A percentile compares a stretch with the other conserved stretches of the same genome.
Evolutionary conservation across 345 rosid species (phyloP).

Genomic region (Syzygium aqueum): DNA sequence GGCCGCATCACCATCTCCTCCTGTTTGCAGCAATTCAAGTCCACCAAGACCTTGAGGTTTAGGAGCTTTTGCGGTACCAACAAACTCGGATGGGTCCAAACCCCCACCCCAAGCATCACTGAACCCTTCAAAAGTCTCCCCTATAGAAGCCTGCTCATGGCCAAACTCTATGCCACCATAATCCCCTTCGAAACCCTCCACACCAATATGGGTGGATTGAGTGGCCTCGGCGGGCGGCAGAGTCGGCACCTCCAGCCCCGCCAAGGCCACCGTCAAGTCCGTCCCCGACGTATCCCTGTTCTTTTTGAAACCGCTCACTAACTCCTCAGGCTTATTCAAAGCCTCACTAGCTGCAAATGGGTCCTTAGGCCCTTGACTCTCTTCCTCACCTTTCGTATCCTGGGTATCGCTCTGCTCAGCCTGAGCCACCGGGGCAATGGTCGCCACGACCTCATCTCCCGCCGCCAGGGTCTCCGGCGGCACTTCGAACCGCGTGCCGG

Average conservation of each 20-base stretch:
- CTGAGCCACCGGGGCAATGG: slow-evolving; percentile 40
- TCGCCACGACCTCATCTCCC: slow-evolving; percentile 73
- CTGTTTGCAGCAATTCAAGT: slow-evolving; percentile 86
- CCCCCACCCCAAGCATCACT: slow-evolving; percentile 98
- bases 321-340: slow-evolving; percentile 60
- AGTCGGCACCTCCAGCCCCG: slow-evolving; percentile 85
- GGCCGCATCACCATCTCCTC: slow-evolving; percentile 35
- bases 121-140: slow-evolving; percentile 86
- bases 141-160: slow-evolving; percentile 78
- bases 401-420: slow-evolving; percentile 39
- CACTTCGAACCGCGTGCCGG: slow-evolving; percentile 54
- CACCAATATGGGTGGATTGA: slow-evolving; percentile 77
- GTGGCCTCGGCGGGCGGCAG: slow-evolving; percentile 98
- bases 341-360: slow-evolving; percentile 88
- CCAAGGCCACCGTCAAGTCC: slow-evolving; percentile 75
- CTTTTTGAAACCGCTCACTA: slow-evolving; percentile 86
- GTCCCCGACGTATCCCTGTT: slow-evolving; percentile 56
- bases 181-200: slow-evolving; percentile 96
- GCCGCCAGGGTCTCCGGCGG: slow-evolving; percentile 77
- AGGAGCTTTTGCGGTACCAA: slow-evolving; percentile 61
- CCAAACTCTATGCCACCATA: slow-evolving; percentile 96
- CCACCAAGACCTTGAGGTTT: slow-evolving; percentile 92
- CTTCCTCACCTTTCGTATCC: slow-evolving; percentile 41
- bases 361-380: slow-evolving; percentile 45
- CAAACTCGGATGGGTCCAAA: slow-evolving; percentile 88